Base-by-base conservation (phyloP, 2,329 filamentous ascomycete species). In the Dichotomopilus funicola region DNA sequence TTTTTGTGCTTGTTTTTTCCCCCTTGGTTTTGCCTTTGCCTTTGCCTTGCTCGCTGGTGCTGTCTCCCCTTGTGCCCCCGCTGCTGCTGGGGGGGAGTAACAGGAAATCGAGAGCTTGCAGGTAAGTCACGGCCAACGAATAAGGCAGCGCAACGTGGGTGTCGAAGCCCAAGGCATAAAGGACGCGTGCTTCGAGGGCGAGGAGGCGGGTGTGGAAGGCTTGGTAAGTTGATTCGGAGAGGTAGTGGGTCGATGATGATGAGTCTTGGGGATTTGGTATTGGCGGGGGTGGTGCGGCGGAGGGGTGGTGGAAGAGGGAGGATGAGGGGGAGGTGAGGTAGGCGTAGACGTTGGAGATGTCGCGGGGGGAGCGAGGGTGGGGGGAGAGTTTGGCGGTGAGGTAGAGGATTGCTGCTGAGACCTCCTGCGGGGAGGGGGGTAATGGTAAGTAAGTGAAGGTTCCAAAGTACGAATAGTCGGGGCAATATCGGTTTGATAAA, bases 111-210 rank as follows among this genome's bases (percentile, higher is more conserved):
- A 99, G 81, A 0, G 91, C 87, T 72, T 97, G 92, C 1, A 97
- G 81, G 68, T 97, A 99, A 5, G 91, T 96, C 56, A 97, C 81
- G 56, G 89, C 89, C 11, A 97, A 81, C 0, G 88, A 81, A 66
- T 97, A 89, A 0, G 94, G 94, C 0, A 96, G 78, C 1, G 89
- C 84, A 9, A 95, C 89, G 63, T 94, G 89, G 1, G 86, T 88
- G 65, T 95, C 82, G 70, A 96, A 97, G 11, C 85, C 85, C 0
- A 96, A 76, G 0, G 83, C 78, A 58, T 83, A 83, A 1, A 97
- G 78, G 13, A 97, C 83, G 42, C 85, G 82, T 3, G 87, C 82
- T 71, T 99, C 94, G 49, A 86, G 79, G n/a, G 79, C 74, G 45
- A 95, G 78, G 5, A 97, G 76, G 11, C 78, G 76, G 19, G 75